Percentiles rank a stretch among this genome's conserved stretches.
These are phyloP conservation scores for Boletus huronensis DNA, from an alignment of 768 basidiomycete species.

Conservation along the genomic window DNA sequence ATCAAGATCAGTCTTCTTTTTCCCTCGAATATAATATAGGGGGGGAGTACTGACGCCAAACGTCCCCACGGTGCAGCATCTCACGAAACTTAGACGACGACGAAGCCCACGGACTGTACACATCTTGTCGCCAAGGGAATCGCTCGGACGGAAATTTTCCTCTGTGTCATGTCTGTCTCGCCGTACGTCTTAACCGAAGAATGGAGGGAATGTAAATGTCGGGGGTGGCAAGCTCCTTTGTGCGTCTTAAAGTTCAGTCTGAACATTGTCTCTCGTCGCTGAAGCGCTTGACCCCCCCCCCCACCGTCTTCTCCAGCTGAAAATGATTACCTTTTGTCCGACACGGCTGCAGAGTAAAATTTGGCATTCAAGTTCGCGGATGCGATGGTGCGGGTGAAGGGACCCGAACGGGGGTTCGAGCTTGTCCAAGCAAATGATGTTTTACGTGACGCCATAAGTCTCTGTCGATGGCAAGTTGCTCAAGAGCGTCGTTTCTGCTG, in stretches of 20 bases:
- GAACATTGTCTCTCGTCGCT: neutral
- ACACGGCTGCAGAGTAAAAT: slow-evolving; percentile 60
- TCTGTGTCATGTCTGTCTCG: slow-evolving; percentile 64
- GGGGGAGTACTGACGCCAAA: neutral
- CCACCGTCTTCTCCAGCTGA: slow-evolving; percentile 48
- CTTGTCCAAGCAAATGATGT: slow-evolving; percentile 60
- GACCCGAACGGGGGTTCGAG: slow-evolving; percentile 39
- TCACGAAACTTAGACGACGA: slow-evolving; percentile 65
- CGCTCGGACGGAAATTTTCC: slow-evolving; percentile 83
- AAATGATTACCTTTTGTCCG: slow-evolving; percentile 53
- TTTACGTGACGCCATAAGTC: slow-evolving; percentile 74
- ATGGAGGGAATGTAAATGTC: slow-evolving; percentile 66
- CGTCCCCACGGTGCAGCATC: slow-evolving; percentile 37
- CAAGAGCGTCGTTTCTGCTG: slow-evolving; percentile 63
- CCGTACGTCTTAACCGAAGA: slow-evolving; percentile 60
- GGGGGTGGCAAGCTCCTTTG: slow-evolving; percentile 57
- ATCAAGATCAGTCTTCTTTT: slow-evolving; percentile 55
- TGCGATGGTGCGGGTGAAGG: slow-evolving; percentile 56
- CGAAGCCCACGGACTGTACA: slow-evolving; percentile 65
- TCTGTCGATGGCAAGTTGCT: slow-evolving; percentile 55
- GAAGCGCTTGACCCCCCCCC: no score
- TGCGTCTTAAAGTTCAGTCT: slow-evolving; percentile 35
- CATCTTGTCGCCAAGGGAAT: slow-evolving; percentile 70
- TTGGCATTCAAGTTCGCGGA: slow-evolving; percentile 62
- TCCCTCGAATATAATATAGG: no score